Conservation (phyloP, 495 filamentous ascomycete species). For the Penicillium lividum region DNA sequence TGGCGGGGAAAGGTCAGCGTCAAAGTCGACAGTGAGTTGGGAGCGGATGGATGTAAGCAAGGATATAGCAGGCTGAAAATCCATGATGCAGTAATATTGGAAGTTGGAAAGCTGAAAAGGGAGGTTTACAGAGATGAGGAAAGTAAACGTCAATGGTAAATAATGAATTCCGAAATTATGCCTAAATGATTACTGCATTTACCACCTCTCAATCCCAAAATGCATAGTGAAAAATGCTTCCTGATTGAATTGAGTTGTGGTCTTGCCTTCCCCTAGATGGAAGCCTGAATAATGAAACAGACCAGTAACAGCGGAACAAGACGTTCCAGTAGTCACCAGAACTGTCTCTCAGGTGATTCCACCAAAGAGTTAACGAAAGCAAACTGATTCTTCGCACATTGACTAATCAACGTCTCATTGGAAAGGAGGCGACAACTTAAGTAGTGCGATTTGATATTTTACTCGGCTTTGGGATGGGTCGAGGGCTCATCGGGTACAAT, state of each 20-base stretch:
- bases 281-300: constrained; percentile 33
- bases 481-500: constrained; percentile 2
- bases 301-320: constrained; percentile 41
- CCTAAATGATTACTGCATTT: constrained; percentile 11
- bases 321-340: constrained; percentile 31
- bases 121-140: background rate
- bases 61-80: background rate
- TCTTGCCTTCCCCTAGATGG: constrained; percentile 40
- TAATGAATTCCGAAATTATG: constrained; percentile 3
- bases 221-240: constrained; percentile 25
- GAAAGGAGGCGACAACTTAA: constrained; percentile 81
- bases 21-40: constrained; percentile 13
- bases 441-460: constrained; percentile 60
- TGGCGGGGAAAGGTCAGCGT: constrained; percentile 10
- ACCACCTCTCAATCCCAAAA: constrained; percentile 37
- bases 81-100: background rate
- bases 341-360: constrained; percentile 29
- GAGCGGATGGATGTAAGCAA: constrained; percentile 11
- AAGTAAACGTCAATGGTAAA: background rate
- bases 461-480: constrained; percentile 25
- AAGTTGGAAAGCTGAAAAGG: background rate
- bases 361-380: constrained; percentile 39
- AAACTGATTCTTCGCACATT: constrained; percentile 80
- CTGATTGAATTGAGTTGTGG: constrained; percentile 32
- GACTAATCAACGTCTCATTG: constrained; percentile 91